phyloP scores from a whole-genome alignment of 1,284 basidiomycete genomes.

The Earliella scabrosa region DNA sequence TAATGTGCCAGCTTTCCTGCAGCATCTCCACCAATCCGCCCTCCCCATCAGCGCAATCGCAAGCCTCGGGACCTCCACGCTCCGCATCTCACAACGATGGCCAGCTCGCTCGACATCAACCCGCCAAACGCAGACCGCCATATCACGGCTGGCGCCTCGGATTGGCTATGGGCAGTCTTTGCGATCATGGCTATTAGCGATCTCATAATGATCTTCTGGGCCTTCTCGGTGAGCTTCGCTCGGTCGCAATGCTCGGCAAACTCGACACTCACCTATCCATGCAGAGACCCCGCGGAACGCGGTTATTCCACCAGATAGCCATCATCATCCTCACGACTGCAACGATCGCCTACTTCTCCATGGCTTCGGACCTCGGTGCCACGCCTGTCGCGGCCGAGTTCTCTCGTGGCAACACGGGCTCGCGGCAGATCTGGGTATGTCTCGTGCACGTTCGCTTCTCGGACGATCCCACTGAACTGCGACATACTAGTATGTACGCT shows the following conservation, averaged over 20 bases:
- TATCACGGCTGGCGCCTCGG: slow-evolving; percentile 45
- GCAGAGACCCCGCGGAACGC: slow-evolving; percentile 43
- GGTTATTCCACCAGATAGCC: slow-evolving; percentile 54
- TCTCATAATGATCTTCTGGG: slow-evolving; percentile 43
- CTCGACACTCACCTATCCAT: no score
- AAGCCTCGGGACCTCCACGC: not conserved
- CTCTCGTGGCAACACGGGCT: slow-evolving; percentile 74
- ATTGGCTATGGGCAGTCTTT: slow-evolving; percentile 63
- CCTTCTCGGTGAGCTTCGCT: slow-evolving; percentile 35
- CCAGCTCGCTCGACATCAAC: slow-evolving; percentile 36
- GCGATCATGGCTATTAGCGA: slow-evolving; percentile 49
- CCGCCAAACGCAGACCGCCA: slow-evolving; percentile 44
- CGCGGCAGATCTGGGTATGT: slow-evolving; percentile 52
- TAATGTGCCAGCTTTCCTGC: not conserved
- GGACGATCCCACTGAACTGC: no score
- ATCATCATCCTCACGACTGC: slow-evolving; percentile 51
- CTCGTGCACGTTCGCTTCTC: not conserved
- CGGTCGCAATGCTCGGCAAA: no score
- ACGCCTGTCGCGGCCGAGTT: slow-evolving; percentile 84
- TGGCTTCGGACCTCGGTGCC: slow-evolving; percentile 47
- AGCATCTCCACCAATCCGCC: slow-evolving; percentile 6
- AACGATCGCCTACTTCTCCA: slow-evolving; percentile 52
- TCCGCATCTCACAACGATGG: slow-evolving; percentile 19
- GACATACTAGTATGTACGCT: slow-evolving; percentile 47
- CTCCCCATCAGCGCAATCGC: not conserved